Evolutionary conservation across 2,329 filamentous ascomycete species (phyloP).

Genomic region (Apiospora sp.): DNA sequence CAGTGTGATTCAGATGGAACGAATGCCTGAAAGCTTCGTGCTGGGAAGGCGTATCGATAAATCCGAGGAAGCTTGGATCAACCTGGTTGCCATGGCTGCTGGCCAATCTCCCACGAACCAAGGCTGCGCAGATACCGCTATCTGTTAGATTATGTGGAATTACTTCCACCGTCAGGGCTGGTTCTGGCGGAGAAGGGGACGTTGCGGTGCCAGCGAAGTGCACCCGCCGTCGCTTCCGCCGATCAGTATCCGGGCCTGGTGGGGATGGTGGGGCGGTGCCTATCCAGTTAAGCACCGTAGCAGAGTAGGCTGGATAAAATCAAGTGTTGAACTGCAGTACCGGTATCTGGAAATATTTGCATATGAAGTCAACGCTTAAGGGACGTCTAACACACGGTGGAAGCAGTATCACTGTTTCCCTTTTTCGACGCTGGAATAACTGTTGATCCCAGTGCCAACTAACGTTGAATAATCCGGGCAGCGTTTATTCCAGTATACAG

Average conservation of each 20-base stretch:
- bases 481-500: no score
- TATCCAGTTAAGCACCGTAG: background rate
- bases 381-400: no score
- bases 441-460: no score
- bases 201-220: background rate
- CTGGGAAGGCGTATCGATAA: background rate
- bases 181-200: background rate
- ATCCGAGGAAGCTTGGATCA: background rate
- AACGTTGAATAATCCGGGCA: no score
- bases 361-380: no score
- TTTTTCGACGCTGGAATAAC: no score
- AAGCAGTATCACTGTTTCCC: no score
- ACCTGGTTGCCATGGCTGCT: background rate
- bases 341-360: no score
- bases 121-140: background rate
- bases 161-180: background rate
- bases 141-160: background rate
- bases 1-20: background rate
- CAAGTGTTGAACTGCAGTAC: no score
- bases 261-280: background rate
- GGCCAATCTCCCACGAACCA: background rate
- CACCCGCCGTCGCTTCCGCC: background rate
- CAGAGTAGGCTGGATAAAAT: no score
- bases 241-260: background rate
- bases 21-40: background rate